Percentiles rank a stretch among this genome's conserved stretches.
phyloP scores from a whole-genome alignment of 371 early-diverging fungal species.

The Actinomortierella wolfii region DNA sequence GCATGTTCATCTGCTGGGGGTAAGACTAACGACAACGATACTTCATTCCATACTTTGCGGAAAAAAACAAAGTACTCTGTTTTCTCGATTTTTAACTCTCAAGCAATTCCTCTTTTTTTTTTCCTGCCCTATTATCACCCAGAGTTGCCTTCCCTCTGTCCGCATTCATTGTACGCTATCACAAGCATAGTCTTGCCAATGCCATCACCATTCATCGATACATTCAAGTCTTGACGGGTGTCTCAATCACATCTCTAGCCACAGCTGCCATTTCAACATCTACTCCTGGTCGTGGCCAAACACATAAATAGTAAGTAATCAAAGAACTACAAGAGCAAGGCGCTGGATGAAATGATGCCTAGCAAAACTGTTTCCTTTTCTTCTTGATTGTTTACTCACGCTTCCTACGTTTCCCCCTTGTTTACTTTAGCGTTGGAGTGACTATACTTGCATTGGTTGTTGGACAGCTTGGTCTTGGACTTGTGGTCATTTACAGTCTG shows the following conservation, averaged over 20 bases:
- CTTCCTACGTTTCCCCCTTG: background rate
- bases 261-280: slow-evolving; percentile 3
- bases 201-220: slow-evolving; percentile 5
- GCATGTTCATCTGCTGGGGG: slow-evolving; percentile 9
- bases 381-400: too few relatives aligned
- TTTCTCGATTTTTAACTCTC: too few relatives aligned
- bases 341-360: too few relatives aligned
- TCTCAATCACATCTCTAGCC: slow-evolving; percentile 5
- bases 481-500: background rate
- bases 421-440: background rate
- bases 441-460: slow-evolving; percentile 3
- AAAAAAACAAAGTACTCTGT: too few relatives aligned
- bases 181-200: slow-evolving; percentile 5
- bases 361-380: too few relatives aligned
- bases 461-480: slow-evolving; percentile 1
- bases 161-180: slow-evolving; percentile 4
- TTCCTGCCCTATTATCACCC: too few relatives aligned
- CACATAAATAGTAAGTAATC: slow-evolving; percentile 1
- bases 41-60: too few relatives aligned
- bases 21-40: background rate
- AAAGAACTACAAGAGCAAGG: too few relatives aligned
- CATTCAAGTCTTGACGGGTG: slow-evolving; percentile 2
- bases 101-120: too few relatives aligned
- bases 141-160: slow-evolving; percentile 1
- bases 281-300: background rate